phyloP scores from a whole-genome alignment of 441 rosid genomes.

The Syzygium malaccense region DNA sequence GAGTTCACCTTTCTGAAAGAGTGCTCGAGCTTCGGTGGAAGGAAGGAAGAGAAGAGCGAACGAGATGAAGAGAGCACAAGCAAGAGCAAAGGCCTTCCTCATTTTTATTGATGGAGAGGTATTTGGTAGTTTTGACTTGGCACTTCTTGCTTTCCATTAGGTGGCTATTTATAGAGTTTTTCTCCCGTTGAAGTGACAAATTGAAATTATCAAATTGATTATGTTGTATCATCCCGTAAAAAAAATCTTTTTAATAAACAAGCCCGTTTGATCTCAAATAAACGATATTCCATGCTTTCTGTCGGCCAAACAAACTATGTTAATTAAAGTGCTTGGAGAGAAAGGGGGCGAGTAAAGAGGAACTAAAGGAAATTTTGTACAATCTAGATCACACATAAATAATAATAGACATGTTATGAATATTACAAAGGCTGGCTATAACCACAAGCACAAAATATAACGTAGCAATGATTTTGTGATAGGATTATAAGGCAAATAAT shows the following conservation, averaged over 20 bases:
- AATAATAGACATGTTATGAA: neutral
- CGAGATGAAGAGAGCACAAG: neutral
- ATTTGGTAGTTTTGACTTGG: neutral
- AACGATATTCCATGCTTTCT: neutral
- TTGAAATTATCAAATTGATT: too few species aligned
- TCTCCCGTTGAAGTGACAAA: neutral
- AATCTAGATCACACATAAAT: neutral
- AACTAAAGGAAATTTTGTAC: neutral
- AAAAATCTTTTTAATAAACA: too few species aligned
- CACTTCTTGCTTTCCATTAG: neutral
- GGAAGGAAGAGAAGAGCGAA: neutral
- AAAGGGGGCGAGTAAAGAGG: neutral
- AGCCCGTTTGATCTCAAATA: too few species aligned
- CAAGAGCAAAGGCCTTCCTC: neutral
- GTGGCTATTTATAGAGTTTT: neutral
- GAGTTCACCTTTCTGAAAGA: neutral
- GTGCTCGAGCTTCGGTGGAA: too few species aligned
- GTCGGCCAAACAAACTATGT: neutral
- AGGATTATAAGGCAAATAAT: neutral
- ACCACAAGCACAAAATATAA: neutral
- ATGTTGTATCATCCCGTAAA: too few species aligned
- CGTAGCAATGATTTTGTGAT: neutral
- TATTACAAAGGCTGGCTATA: neutral
- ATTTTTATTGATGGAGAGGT: neutral
- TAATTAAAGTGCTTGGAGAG: neutral